Percentiles rank a stretch among this genome's conserved stretches.
phyloP scores from a whole-genome alignment of 2,329 filamentous ascomycete genomes.

The Monosporascus sp. region DNA sequence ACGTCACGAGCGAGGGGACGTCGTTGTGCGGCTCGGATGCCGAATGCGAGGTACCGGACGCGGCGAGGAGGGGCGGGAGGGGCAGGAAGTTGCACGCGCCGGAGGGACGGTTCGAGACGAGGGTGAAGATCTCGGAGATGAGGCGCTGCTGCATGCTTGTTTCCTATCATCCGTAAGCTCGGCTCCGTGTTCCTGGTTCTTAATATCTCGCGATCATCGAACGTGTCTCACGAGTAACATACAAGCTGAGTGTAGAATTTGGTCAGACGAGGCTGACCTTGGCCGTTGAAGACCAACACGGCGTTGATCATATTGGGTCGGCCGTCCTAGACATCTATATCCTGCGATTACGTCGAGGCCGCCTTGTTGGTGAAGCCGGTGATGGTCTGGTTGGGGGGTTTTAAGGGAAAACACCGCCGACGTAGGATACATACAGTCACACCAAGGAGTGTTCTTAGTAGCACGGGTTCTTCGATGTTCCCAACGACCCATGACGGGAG shows the following conservation, averaged over 20 bases:
- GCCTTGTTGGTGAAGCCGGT: not conserved
- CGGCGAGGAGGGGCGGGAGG: conserved; percentile 59
- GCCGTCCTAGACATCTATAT: conserved; percentile 1
- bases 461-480: too few relatives aligned
- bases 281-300: conserved; percentile 97
- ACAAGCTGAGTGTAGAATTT: conserved; percentile 99
- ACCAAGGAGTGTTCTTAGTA: too few relatives aligned
- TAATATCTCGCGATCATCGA: conserved; percentile 1
- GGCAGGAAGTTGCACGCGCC: conserved; percentile 97
- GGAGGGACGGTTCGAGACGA: conserved; percentile 85
- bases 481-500: too few relatives aligned
- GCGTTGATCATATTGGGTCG: conserved; percentile 82
- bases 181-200: not conserved
- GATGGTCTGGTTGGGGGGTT: not conserved
- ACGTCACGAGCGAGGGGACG: conserved; percentile 90
- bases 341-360: conserved; percentile 5
- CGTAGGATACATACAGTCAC: too few relatives aligned
- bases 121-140: conserved; percentile 93
- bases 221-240: conserved; percentile 18
- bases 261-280: conserved; percentile 90
- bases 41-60: conserved; percentile 57
- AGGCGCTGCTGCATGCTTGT: conserved; percentile 95
- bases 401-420: too few relatives aligned
- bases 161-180: conserved; percentile 54
- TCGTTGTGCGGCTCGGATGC: conserved; percentile 72